Conservation (phyloP, 2,329 filamentous ascomycete genomes). For the Botrytis paeoniae region DNA sequence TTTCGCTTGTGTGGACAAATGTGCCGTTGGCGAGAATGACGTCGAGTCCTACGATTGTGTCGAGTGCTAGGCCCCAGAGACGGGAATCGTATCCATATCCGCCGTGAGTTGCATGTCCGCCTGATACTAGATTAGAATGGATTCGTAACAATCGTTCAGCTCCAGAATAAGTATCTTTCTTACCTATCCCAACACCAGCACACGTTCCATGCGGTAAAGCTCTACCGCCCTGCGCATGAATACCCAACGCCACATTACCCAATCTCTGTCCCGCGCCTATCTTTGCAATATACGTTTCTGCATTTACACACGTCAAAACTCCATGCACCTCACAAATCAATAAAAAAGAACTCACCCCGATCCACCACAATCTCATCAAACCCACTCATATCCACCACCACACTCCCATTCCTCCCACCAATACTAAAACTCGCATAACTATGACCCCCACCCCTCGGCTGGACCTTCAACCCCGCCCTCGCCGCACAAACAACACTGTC, state of each 20-base stretch:
- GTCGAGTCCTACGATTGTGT: conserved; percentile 36
- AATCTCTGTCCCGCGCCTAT: conserved; percentile 44
- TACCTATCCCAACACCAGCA: conserved; percentile 12
- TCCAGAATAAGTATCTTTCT: not conserved
- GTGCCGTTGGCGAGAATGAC: conserved; percentile 44
- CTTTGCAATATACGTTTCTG: conserved; percentile 26
- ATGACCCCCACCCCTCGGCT: conserved; percentile 52
- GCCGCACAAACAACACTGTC: conserved; percentile 47
- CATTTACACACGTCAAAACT: not conserved
- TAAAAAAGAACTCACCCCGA: conserved; percentile 24
- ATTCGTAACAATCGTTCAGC: fast-evolving
- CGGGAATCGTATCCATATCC: conserved; percentile 17
- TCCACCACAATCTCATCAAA: conserved; percentile 54
- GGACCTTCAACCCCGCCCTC: conserved; percentile 45
- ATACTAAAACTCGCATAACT: conserved; percentile 47
- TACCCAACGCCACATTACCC: conserved; percentile 42
- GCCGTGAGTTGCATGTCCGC: conserved; percentile 13
- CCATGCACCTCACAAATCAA: no score
- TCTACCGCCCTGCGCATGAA: conserved; percentile 39
- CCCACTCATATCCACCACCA: conserved; percentile 54
- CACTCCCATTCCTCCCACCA: conserved; percentile 49
- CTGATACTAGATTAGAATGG: not conserved
- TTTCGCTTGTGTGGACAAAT: conserved; percentile 30
- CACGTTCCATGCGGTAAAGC: conserved; percentile 34
- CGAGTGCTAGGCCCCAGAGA: conserved; percentile 14